Percentiles rank a stretch among this genome's conserved stretches.
These are phyloP conservation scores for Backusella tuberculispora DNA, from an alignment of 192 early-diverging fungal species.

Conservation along the genomic window DNA sequence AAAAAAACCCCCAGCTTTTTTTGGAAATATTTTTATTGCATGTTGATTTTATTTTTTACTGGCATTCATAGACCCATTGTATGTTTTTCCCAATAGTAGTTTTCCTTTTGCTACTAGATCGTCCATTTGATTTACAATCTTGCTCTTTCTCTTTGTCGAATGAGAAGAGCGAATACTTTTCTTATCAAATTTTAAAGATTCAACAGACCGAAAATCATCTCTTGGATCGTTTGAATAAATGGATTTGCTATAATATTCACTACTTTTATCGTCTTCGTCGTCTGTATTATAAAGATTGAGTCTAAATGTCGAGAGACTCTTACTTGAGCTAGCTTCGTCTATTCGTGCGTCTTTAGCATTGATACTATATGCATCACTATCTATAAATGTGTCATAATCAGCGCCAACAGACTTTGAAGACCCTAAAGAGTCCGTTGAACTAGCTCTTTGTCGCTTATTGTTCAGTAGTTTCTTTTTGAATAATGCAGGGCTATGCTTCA, in stretches of 20 bases:
- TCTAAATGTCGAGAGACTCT: not conserved
- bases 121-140: not conserved
- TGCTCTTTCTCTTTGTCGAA: not conserved
- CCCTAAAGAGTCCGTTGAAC: not conserved
- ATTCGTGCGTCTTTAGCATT: not conserved
- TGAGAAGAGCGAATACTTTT: not conserved
- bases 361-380: not conserved
- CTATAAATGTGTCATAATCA: not conserved
- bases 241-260: conserved; percentile 5
- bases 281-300: not conserved
- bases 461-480: conserved; percentile 28
- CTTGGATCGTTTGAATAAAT: not conserved
- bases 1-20: no score
- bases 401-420: not conserved
- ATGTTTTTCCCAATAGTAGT: not conserved
- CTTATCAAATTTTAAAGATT: conserved; percentile 1
- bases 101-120: not conserved
- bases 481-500: conserved; percentile 32
- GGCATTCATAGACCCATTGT: not conserved
- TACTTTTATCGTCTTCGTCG: conserved; percentile 1
- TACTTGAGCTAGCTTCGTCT: not conserved
- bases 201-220: not conserved
- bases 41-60: no score
- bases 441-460: not conserved
- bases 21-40: no score